Evolutionary conservation across 192 early-diverging fungal species (phyloP).

Genomic region (Gryganskiella cystojenkinii): DNA sequence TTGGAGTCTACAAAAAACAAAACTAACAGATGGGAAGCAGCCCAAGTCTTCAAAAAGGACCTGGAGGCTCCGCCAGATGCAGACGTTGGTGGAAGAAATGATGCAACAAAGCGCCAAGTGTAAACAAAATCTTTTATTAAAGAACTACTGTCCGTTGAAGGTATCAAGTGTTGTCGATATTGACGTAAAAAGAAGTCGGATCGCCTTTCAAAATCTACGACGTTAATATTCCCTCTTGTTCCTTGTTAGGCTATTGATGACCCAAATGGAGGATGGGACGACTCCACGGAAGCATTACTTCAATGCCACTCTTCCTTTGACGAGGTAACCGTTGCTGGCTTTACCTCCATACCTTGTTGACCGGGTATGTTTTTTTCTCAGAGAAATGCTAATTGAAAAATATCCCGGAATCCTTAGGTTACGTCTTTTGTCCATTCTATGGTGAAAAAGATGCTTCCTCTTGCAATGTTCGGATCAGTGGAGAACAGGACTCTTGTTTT

Average conservation of each 20-base stretch:
- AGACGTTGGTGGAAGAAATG: conserved; percentile 51
- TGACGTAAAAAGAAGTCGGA: neutral
- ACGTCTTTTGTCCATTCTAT: conserved; percentile 59
- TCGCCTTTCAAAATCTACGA: neutral
- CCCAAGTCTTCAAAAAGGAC: neutral
- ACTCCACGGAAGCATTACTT: conserved; percentile 8
- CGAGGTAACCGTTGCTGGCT: neutral
- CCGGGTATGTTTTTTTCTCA: neutral
- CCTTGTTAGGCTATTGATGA: conserved; percentile 16
- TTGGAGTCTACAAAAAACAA: neutral
- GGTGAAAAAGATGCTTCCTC: conserved; percentile 68
- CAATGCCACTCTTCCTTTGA: conserved; percentile 9
- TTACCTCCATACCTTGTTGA: neutral
- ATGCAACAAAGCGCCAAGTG: conserved; percentile 54
- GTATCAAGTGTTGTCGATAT: conserved; percentile 31
- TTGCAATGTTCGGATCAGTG: conserved; percentile 67
- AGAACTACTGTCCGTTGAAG: conserved; percentile 57
- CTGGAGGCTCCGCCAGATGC: conserved; percentile 42
- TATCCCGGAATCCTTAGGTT: conserved; percentile 39
- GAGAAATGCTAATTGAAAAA: neutral
- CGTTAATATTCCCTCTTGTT: neutral
- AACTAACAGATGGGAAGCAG: neutral
- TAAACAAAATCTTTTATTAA: conserved; percentile 56
- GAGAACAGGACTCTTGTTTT: conserved; percentile 66
- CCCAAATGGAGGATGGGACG: neutral